Evolutionary conservation across 768 basidiomycete species (phyloP).

Genomic region (Lactarius hatsudake): DNA sequence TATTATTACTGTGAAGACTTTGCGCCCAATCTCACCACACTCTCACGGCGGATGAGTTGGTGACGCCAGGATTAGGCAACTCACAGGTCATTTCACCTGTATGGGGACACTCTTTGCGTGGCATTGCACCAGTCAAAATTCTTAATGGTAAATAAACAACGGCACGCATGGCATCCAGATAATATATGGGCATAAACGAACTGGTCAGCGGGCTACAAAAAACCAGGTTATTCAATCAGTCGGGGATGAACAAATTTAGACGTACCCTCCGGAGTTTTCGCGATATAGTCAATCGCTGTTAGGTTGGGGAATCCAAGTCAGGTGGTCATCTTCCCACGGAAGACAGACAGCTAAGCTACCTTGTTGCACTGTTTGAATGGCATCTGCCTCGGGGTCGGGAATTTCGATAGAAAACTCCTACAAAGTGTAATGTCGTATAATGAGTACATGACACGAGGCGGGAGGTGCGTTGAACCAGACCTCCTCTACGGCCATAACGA

Average conservation of each 20-base stretch:
- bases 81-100: background rate
- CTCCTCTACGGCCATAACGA: slow-evolving; percentile 99
- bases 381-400: slow-evolving; percentile 94
- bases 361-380: slow-evolving; percentile 87
- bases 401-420: slow-evolving; percentile 98
- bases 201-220: slow-evolving; percentile 19
- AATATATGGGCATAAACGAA: background rate
- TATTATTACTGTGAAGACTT: background rate
- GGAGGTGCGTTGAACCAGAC: slow-evolving; percentile 35
- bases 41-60: background rate
- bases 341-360: slow-evolving; percentile 40
- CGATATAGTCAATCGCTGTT: slow-evolving; percentile 91
- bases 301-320: slow-evolving; percentile 16
- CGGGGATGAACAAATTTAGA: background rate
- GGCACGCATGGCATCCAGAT: slow-evolving; percentile 10
- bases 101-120: background rate
- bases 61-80: background rate
- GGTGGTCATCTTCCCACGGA: slow-evolving; percentile 16
- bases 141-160: slow-evolving; percentile 4
- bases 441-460: slow-evolving; percentile 7
- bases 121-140: background rate
- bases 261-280: slow-evolving; percentile 84
- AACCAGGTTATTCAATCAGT: slow-evolving; percentile 1
- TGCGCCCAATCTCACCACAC: background rate
- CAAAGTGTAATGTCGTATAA: background rate